A percentile compares a stretch with the other conserved stretches of the same genome.
Evolutionary conservation across 352 stramenopile genomes (phyloP).

Genomic region (Pythium graminicola): DNA sequence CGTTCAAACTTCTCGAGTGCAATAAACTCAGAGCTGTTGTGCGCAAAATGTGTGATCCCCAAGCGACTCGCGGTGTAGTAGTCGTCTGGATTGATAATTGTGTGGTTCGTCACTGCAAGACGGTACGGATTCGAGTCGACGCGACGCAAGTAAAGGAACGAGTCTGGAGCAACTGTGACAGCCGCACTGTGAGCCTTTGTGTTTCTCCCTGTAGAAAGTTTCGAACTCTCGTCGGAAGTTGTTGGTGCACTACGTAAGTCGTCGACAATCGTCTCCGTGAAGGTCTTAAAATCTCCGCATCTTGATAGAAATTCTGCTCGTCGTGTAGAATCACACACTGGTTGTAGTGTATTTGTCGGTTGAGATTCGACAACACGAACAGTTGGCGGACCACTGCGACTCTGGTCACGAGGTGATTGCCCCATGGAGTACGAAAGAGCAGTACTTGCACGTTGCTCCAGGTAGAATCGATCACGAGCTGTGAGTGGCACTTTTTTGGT

Average conservation of each 20-base stretch:
- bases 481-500: constrained; percentile 41
- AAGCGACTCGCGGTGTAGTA: constrained; percentile 89
- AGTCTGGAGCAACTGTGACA: constrained; percentile 35
- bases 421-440: constrained; percentile 20
- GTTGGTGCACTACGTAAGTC: constrained; percentile 21
- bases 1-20: constrained; percentile 85
- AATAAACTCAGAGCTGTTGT: constrained; percentile 82
- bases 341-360: too few species aligned
- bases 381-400: too few species aligned
- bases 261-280: constrained; percentile 52
- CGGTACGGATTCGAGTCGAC: constrained; percentile 78
- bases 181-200: not conserved
- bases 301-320: constrained; percentile 43
- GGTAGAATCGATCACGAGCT: constrained; percentile 53
- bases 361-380: too few species aligned
- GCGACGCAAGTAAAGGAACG: constrained; percentile 68
- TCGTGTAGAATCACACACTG: constrained; percentile 3
- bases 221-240: not conserved
- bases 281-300: constrained; percentile 44
- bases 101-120: constrained; percentile 53
- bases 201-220: constrained; percentile 10
- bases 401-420: constrained; percentile 1
- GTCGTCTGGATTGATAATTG: constrained; percentile 58
- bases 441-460: constrained; percentile 41
- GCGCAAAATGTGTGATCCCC: constrained; percentile 85